Conservation (phyloP, 192 early-diverging fungal genomes). For the Dimargaris xerosporica region DNA sequence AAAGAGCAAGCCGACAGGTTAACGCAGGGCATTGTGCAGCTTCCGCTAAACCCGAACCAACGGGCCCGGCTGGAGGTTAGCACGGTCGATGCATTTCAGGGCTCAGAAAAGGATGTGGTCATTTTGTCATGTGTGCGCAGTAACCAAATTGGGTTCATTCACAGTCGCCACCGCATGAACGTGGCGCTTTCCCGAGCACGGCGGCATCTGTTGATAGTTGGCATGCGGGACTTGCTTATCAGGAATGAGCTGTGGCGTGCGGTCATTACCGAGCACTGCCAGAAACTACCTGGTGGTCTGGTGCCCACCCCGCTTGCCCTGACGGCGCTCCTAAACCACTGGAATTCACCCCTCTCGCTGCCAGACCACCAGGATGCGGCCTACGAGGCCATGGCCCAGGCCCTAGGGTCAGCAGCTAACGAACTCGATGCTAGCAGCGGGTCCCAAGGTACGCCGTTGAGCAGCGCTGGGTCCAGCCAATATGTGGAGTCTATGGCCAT, state of each 20-base stretch:
- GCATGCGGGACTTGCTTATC: neutral
- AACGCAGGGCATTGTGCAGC: constrained; percentile 12
- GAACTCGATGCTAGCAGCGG: no score
- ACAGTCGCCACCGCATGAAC: constrained; percentile 32
- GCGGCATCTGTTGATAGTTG: constrained; percentile 12
- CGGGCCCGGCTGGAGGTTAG: constrained; percentile 24
- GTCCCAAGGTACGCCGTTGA: no score
- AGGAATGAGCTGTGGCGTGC: neutral
- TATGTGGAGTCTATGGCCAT: no score
- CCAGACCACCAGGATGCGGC: no score
- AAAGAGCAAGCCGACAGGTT: constrained; percentile 7
- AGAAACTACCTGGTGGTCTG: neutral
- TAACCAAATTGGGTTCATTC: constrained; percentile 29
- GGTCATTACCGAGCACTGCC: constrained; percentile 5
- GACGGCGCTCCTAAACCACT: no score
- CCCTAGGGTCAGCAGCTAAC: no score
- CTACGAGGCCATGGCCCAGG: no score
- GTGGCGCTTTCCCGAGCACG: constrained; percentile 36
- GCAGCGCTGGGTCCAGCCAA: no score
- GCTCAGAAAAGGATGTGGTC: constrained; percentile 34
- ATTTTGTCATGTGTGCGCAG: constrained; percentile 32
- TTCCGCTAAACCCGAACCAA: constrained; percentile 14
- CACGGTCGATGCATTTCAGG: constrained; percentile 41
- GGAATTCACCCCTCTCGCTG: no score
- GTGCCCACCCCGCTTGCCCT: no score